phyloP scores from a whole-genome alignment of 1,284 basidiomycete species.

The Trichosporon ovoides region DNA sequence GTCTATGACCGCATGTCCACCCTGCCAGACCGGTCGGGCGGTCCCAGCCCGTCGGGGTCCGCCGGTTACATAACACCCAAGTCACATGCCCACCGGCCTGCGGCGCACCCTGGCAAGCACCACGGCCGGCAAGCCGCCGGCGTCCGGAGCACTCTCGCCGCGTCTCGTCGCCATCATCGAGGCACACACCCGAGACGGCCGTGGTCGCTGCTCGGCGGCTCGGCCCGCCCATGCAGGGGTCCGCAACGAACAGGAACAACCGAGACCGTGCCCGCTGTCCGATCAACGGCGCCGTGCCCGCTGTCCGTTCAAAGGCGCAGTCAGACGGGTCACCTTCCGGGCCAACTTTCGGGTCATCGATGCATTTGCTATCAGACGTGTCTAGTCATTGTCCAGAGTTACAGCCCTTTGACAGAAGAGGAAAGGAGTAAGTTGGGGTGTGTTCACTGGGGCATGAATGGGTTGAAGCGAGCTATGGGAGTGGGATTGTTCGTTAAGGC shows the following conservation, averaged over 20 bases:
- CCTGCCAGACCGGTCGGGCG: no score
- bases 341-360: not conserved
- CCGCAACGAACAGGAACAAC: no score
- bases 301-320: no score
- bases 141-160: no score
- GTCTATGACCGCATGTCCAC: no score
- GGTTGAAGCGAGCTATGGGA: not conserved
- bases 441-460: not conserved
- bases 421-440: not conserved
- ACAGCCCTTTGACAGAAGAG: slow-evolving; percentile 4
- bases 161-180: no score
- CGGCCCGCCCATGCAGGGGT: no score
- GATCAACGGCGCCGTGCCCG: no score
- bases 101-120: not conserved
- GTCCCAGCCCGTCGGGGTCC: not conserved
- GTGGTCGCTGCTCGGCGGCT: no score
- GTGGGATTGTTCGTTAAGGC: not conserved
- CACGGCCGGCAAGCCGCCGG: no score
- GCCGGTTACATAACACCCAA: not conserved
- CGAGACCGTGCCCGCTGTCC: no score
- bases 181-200: no score
- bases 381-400: slow-evolving; percentile 6
- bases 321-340: not conserved
- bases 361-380: slow-evolving; percentile 6
- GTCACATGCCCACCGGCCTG: not conserved